Evolutionary conservation across 495 filamentous ascomycete species (phyloP).

Genomic region (Xylaria palmicola): DNA sequence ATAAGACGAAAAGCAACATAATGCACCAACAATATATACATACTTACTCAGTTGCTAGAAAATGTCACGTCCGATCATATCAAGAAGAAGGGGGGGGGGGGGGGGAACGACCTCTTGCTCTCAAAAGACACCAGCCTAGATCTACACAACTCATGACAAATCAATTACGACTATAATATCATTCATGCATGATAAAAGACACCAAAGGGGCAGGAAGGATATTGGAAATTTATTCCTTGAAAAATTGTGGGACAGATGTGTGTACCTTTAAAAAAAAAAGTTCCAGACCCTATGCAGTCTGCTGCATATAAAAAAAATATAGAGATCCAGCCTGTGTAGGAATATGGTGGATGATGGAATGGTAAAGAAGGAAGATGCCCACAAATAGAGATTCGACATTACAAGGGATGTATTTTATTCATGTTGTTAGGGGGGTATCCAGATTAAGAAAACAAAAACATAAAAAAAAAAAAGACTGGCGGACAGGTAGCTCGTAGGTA

Average conservation of each 20-base stretch:
- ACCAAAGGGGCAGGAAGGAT: background rate
- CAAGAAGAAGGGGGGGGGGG: too few relatives aligned
- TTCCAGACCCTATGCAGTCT: conserved; percentile 1
- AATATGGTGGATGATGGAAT: conserved; percentile 5
- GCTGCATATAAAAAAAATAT: conserved; percentile 13
- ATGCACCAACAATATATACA: too few relatives aligned
- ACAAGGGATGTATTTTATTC: conserved; percentile 8
- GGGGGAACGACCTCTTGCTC: background rate
- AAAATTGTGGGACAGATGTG: conserved; percentile 3
- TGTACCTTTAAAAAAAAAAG: conserved; percentile 8
- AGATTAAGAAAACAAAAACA: too few relatives aligned
- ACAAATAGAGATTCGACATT: conserved; percentile 11
- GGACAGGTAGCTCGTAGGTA: background rate
- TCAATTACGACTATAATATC: background rate
- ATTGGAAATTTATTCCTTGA: background rate
- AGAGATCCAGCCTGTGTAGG: background rate
- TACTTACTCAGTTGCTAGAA: too few relatives aligned
- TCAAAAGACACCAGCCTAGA: background rate
- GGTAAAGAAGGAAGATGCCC: background rate
- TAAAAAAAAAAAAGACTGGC: background rate
- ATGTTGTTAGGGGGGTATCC: conserved; percentile 13
- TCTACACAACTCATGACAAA: background rate
- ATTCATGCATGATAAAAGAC: too few relatives aligned
- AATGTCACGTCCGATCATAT: too few relatives aligned
- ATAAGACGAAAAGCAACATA: too few relatives aligned